Conservation (phyloP, 106 monocot genomes). For the Acanthochlamys bracteata region DNA sequence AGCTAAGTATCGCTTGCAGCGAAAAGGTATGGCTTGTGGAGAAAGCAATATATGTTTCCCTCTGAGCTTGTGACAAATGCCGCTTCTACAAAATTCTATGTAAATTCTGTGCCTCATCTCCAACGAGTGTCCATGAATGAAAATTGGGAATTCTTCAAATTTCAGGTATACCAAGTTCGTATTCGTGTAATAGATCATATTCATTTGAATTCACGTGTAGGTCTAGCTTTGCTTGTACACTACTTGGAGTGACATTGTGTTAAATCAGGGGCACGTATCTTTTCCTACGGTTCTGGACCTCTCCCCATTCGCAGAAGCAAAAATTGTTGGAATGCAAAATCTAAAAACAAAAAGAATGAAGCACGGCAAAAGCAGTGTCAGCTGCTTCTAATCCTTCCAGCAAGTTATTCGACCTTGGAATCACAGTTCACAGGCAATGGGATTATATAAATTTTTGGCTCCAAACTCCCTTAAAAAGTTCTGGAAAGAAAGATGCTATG, state of each 20-base stretch:
- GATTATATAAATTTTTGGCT: conserved; percentile 11
- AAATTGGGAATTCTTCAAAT: conserved; percentile 64
- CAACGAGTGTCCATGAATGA: conserved; percentile 62
- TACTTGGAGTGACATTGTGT: no score
- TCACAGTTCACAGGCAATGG: conserved; percentile 13
- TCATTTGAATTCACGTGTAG: no score
- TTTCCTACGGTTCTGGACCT: conserved; percentile 55
- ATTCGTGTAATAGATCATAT: background rate
- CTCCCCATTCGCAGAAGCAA: conserved; percentile 30
- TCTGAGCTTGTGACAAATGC: background rate
- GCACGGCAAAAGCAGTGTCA: conserved; percentile 2
- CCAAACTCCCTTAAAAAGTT: conserved; percentile 2
- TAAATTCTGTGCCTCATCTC: conserved; percentile 85
- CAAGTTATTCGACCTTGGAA: conserved; percentile 11
- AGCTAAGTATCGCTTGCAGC: conserved; percentile 43
- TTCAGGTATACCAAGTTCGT: conserved; percentile 36
- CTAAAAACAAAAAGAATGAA: conserved; percentile 9
- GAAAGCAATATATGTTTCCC: background rate
- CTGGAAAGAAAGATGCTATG: conserved; percentile 1
- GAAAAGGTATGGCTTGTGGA: conserved; percentile 43
- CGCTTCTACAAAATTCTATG: background rate
- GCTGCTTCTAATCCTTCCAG: background rate
- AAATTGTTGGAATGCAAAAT: conserved; percentile 15
- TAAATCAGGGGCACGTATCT: conserved; percentile 48
- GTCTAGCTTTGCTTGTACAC: no score